phyloP scores from a whole-genome alignment of 2,329 filamentous ascomycete genomes.

The Parasarocladium wereldwijsianum region DNA sequence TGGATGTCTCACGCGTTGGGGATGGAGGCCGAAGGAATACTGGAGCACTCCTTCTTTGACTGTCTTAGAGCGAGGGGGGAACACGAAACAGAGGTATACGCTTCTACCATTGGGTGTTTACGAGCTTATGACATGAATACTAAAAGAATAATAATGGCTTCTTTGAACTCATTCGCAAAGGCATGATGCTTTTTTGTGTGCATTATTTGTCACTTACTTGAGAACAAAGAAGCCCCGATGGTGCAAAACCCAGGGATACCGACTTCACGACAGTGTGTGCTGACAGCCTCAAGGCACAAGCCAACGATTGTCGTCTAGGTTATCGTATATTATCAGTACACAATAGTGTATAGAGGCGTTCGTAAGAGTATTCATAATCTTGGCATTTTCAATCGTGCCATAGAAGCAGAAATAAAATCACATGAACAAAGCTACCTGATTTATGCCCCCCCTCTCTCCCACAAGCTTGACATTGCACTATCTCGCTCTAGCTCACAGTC shows the following conservation, averaged over 20 bases:
- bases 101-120: too few relatives aligned
- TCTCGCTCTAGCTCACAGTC: background rate
- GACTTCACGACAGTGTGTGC: background rate
- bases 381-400: background rate
- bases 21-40: too few relatives aligned
- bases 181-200: too few relatives aligned
- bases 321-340: background rate
- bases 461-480: background rate
- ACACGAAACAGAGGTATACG: too few relatives aligned
- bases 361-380: background rate
- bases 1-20: too few relatives aligned
- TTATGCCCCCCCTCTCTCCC: constrained; percentile 1
- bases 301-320: background rate
- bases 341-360: background rate
- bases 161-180: too few relatives aligned
- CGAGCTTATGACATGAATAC: too few relatives aligned
- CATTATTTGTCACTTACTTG: too few relatives aligned
- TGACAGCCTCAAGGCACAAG: background rate
- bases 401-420: background rate
- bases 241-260: background rate
- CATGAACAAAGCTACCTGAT: constrained; percentile 1
- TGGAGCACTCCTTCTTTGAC: too few relatives aligned
- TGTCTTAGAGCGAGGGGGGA: too few relatives aligned
- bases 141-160: too few relatives aligned
- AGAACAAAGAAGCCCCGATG: too few relatives aligned